Conservation (phyloP, 768 basidiomycete species). For the Hypsizygus marmoreus region DNA sequence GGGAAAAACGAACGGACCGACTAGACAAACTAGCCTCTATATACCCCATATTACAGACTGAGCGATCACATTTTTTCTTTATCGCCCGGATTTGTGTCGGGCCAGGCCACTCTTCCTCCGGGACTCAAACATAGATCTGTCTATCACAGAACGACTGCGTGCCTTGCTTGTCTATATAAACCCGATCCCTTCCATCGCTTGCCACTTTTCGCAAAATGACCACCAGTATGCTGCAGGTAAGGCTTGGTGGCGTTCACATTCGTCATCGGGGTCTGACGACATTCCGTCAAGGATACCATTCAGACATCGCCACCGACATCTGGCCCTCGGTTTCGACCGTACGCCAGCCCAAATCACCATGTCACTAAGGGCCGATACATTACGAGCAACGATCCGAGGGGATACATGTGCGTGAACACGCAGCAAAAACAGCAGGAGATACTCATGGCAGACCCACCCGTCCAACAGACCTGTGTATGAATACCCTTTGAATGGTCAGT, state of each 20-base stretch:
- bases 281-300: constrained; percentile 37
- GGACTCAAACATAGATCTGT: constrained; percentile 20
- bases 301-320: constrained; percentile 40
- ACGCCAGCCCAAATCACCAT: constrained; percentile 74
- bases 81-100: constrained; percentile 19
- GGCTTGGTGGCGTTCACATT: constrained; percentile 13
- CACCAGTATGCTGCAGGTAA: constrained; percentile 46
- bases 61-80: constrained; percentile 6
- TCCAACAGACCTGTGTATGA: constrained; percentile 76
- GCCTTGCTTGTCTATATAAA: constrained; percentile 18
- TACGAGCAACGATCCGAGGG: constrained; percentile 85
- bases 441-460: not conserved
- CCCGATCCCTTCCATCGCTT: constrained; percentile 11
- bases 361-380: constrained; percentile 88
- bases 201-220: constrained; percentile 37
- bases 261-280: constrained; percentile 1
- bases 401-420: constrained; percentile 71
- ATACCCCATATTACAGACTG: constrained; percentile 19
- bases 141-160: constrained; percentile 21
- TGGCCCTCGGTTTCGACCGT: constrained; percentile 61
- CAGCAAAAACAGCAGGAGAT: not conserved
- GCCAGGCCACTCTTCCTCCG: constrained; percentile 18
- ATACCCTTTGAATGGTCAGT: constrained; percentile 85
- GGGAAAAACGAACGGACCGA: constrained; percentile 36
- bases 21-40: constrained; percentile 16